phyloP scores from a whole-genome alignment of 495 filamentous ascomycete species.

The Trichocladium antarcticum region DNA sequence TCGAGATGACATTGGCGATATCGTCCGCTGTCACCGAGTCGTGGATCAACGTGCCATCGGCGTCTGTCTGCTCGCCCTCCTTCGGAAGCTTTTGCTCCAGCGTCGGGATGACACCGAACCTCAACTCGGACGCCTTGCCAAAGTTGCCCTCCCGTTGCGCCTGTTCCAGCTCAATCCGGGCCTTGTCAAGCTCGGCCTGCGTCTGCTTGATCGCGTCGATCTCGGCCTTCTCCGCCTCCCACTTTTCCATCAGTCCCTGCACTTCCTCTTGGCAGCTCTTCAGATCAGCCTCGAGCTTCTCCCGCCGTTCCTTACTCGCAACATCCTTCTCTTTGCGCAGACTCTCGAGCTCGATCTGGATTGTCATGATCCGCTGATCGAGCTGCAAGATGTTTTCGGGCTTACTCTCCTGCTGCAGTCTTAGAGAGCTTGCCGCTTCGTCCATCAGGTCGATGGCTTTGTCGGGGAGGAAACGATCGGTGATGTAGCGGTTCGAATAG shows the following conservation, averaged over 20 bases:
- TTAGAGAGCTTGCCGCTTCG: slow-evolving; percentile 81
- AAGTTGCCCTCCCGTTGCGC: slow-evolving; percentile 90
- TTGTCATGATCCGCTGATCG: slow-evolving; percentile 90
- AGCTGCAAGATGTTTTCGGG: slow-evolving; percentile 84
- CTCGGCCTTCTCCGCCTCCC: slow-evolving; percentile 81
- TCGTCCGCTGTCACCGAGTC: slow-evolving; percentile 90
- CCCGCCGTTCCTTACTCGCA: slow-evolving; percentile 73
- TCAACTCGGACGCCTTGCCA: slow-evolving; percentile 70
- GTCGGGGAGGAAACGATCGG: slow-evolving; percentile 87
- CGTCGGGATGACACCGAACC: slow-evolving; percentile 73
- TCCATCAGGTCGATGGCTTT: slow-evolving; percentile 97
- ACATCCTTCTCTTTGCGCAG: slow-evolving; percentile 89
- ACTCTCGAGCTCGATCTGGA: slow-evolving; percentile 94
- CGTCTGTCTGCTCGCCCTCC: slow-evolving; percentile 45
- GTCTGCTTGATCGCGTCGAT: slow-evolving; percentile 76
- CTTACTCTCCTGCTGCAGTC: slow-evolving; percentile 92
- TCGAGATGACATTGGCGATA: slow-evolving; percentile 82
- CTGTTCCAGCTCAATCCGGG: slow-evolving; percentile 71
- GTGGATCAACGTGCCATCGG: slow-evolving; percentile 59
- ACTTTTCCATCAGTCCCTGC: slow-evolving; percentile 55
- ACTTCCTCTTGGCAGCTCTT: slow-evolving; percentile 63
- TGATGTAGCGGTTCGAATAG: slow-evolving; percentile 91
- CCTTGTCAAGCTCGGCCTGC: slow-evolving; percentile 74
- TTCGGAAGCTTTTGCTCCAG: slow-evolving; percentile 70
- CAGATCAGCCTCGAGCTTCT: slow-evolving; percentile 66